phyloP scores from a whole-genome alignment of 2,329 filamentous ascomycete genomes.

The Colletotrichum sp. region DNA sequence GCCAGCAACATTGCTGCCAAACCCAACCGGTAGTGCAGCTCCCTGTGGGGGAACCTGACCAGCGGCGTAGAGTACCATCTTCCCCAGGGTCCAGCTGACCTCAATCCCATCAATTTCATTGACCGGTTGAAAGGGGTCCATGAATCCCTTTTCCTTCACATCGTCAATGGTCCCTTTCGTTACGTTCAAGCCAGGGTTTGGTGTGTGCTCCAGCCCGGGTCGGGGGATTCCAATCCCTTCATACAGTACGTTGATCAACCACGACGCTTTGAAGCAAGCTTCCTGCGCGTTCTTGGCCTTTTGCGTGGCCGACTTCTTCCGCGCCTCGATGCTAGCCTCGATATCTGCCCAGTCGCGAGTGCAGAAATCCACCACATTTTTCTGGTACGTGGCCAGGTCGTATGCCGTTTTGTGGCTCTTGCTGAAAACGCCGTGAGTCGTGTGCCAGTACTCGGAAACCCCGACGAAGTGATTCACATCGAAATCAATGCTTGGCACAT shows the following conservation, averaged over 20 bases:
- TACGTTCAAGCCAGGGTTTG: constrained; percentile 64
- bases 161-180: constrained; percentile 73
- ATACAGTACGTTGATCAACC: constrained; percentile 96
- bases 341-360: constrained; percentile 82
- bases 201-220: constrained; percentile 73
- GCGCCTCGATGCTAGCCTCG: constrained; percentile 63
- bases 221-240: constrained; percentile 94
- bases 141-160: constrained; percentile 75
- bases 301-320: constrained; percentile 77
- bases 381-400: constrained; percentile 88
- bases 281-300: constrained; percentile 81
- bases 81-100: constrained; percentile 96
- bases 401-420: constrained; percentile 77
- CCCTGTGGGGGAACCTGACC: constrained; percentile 78
- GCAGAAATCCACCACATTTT: constrained; percentile 85
- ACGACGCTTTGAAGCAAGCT: constrained; percentile 97
- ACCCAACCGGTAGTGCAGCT: constrained; percentile 77
- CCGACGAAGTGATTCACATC: constrained; percentile 97
- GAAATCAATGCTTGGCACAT: constrained; percentile 95
- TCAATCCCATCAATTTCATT: constrained; percentile 91
- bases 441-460: constrained; percentile 99
- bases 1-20: constrained; percentile 78
- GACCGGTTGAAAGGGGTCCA: constrained; percentile 89
- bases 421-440: constrained; percentile 91
- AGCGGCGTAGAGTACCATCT: constrained; percentile 93